Evolutionary conservation across 768 basidiomycete species (phyloP).

Genomic region (Phaeotremella fagi): DNA sequence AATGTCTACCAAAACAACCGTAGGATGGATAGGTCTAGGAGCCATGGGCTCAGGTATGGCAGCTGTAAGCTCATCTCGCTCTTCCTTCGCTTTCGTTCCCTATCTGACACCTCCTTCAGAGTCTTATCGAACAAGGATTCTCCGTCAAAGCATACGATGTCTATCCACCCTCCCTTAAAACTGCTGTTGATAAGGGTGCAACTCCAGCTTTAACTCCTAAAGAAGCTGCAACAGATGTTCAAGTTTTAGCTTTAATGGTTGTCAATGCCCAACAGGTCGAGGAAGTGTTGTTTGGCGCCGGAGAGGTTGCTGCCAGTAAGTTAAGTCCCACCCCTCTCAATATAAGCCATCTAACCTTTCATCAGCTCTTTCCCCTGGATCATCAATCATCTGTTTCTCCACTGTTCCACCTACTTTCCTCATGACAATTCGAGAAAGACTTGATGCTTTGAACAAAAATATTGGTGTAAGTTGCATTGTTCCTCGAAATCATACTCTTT

Average conservation of each 20-base stretch:
- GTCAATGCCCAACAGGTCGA: conserved; percentile 39
- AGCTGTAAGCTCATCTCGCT: conserved; percentile 12
- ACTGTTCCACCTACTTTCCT: conserved; percentile 39
- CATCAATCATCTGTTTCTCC: conserved; percentile 39
- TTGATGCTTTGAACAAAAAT: conserved; percentile 32
- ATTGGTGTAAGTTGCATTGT: conserved; percentile 25
- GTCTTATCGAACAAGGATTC: conserved; percentile 27
- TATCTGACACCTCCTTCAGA: conserved; percentile 8
- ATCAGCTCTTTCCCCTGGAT: conserved; percentile 25
- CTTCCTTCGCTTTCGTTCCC: background rate
- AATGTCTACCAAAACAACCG: conserved; percentile 10
- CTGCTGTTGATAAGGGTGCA: conserved; percentile 33
- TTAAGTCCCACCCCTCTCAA: background rate
- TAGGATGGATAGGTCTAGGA: conserved; percentile 39
- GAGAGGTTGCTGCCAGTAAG: conserved; percentile 25
- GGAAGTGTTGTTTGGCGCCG: conserved; percentile 29
- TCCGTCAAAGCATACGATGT: conserved; percentile 41
- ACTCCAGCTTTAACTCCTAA: conserved; percentile 9
- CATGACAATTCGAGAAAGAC: conserved; percentile 16
- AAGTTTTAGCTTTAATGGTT: conserved; percentile 43
- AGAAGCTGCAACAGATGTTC: conserved; percentile 25
- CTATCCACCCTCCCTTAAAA: conserved; percentile 37
- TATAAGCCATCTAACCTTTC: no score
- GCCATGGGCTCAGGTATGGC: conserved; percentile 44
- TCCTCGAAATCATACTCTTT: background rate